A percentile compares a stretch with the other conserved stretches of the same genome.
These are phyloP conservation scores for Aspergillus leporis DNA, from an alignment of 495 filamentous ascomycete genomes.

Conservation along the genomic window DNA sequence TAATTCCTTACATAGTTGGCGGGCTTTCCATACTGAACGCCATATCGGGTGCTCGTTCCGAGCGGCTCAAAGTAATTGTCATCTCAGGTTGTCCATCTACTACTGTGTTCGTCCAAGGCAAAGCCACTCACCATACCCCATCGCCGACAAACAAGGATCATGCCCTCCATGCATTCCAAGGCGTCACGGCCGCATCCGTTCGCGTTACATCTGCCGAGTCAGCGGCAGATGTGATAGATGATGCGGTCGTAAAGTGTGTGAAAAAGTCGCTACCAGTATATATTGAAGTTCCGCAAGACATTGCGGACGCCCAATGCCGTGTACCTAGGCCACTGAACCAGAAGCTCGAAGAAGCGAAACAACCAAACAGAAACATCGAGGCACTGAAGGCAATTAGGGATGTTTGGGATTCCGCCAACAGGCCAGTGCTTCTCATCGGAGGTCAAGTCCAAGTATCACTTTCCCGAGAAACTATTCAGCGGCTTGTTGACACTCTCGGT, in stretches of 20 bases:
- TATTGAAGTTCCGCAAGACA: slow-evolving; percentile 15
- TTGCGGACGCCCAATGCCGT: slow-evolving; percentile 3
- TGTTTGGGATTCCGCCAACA: slow-evolving; percentile 12
- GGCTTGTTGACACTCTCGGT: slow-evolving; percentile 14
- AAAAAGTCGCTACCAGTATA: slow-evolving; percentile 11
- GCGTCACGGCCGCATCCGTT: slow-evolving; percentile 11
- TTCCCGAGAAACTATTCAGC: not conserved
- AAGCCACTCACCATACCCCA: slow-evolving; percentile 11
- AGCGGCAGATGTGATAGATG: slow-evolving; percentile 6
- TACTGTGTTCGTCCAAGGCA: not conserved
- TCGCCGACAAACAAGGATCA: slow-evolving; percentile 9
- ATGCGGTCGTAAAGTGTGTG: slow-evolving; percentile 9
- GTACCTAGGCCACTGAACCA: not conserved
- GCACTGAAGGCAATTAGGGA: slow-evolving; percentile 4
- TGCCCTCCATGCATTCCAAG: slow-evolving; percentile 6
- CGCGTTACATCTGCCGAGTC: not conserved
- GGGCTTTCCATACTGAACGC: slow-evolving; percentile 72
- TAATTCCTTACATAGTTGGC: slow-evolving; percentile 77
- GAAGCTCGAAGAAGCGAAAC: not conserved
- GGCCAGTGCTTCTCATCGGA: slow-evolving; percentile 17
- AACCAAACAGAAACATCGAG: not conserved
- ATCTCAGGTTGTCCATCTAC: slow-evolving; percentile 60
- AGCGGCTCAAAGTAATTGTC: slow-evolving; percentile 73
- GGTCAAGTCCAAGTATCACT: slow-evolving; percentile 1
- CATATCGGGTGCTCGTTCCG: slow-evolving; percentile 66